Evolutionary conservation across 176 grass and related monocot genomes (phyloP), one percentile per base, ranked within the genome.

Genomic region (Oryza punctata): DNA sequence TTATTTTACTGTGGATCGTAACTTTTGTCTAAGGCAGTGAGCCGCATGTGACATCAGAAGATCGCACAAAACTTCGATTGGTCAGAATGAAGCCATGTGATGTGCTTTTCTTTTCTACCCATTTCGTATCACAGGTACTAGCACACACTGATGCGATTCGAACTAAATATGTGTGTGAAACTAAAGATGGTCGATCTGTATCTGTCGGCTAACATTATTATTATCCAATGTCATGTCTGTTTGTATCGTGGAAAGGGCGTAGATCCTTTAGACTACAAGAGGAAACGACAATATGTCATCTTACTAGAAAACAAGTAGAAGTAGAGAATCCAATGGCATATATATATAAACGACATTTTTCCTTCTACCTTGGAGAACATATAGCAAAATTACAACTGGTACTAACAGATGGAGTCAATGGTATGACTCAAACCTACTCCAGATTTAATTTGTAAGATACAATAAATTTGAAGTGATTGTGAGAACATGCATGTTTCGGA

Each of bases 41-140:
- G 44, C 5, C 72, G 11, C 83, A 85, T 85, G 66, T 85, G 72
- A 66, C 71, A 46, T 82, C 73, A 86, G 59, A 49, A 72, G 79
- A 77, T 63, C 46, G 27, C 72, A 30, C 68, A 30, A 40, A 77
- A 69, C 67, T 86, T 90, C 60, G 37, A 78, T 75, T 83, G 60
- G 74, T 86, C 84, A 75, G 67, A 90, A 37, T 76, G 37, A 78
- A 59, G 73, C 60, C 72, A 68, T 73, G 67, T 78, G 79, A 78
- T 65, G n/a, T 12, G 40, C 49, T 67, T 14, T 37, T 75, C 50
- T 9, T 33, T 44, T 61, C 2, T 12, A n/a, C 25, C 47, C 2
- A 73, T 50, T 29, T 15, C 43, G 6, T 16, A 52, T 21, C 41
- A 66, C 64, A 65, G 59, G 57, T 61, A 38, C 37, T 8, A 61